phyloP scores from a whole-genome alignment of 202 grass and related monocot genomes.

The Saccharum hybrid region DNA sequence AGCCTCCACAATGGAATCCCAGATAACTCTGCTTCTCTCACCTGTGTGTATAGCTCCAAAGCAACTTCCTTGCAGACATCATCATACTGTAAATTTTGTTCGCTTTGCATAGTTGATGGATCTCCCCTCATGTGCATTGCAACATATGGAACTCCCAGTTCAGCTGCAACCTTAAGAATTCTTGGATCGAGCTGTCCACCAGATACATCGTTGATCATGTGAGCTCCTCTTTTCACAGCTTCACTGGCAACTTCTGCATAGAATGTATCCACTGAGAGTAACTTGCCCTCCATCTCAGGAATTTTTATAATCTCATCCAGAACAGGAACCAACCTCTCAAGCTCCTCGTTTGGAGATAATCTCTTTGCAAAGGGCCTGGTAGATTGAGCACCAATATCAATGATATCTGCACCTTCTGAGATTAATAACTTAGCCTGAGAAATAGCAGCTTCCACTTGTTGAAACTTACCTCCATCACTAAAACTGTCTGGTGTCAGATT shows the following conservation, averaged over 20 bases:
- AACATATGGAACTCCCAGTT: constrained; percentile 85
- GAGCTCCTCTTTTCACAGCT: constrained; percentile 77
- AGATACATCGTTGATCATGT: constrained; percentile 90
- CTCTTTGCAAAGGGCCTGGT: constrained; percentile 79
- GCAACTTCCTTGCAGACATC: constrained; percentile 80
- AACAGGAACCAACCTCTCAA: constrained; percentile 75
- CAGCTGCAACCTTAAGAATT: constrained; percentile 70
- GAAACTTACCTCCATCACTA: constrained; percentile 90
- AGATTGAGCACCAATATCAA: constrained; percentile 96
- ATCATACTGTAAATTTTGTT: constrained; percentile 74
- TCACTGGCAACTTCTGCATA: constrained; percentile 74
- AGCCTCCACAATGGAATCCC: constrained; percentile 93
- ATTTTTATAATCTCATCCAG: constrained; percentile 66
- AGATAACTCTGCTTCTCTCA: constrained; percentile 70
- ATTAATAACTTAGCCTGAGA: constrained; percentile 70
- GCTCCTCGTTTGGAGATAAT: constrained; percentile 74
- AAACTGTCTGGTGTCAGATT: constrained; percentile 95
- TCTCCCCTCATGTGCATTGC: constrained; percentile 92
- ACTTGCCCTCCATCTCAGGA: constrained; percentile 73
- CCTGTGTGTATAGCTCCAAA: constrained; percentile 63
- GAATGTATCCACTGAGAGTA: constrained; percentile 88
- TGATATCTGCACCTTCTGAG: constrained; percentile 83
- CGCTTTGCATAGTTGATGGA: constrained; percentile 85
- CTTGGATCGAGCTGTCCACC: constrained; percentile 72
- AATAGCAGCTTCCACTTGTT: constrained; percentile 58